Base-by-base conservation (phyloP, 352 stramenopile genomes). In the Globisporangium lucens region DNA sequence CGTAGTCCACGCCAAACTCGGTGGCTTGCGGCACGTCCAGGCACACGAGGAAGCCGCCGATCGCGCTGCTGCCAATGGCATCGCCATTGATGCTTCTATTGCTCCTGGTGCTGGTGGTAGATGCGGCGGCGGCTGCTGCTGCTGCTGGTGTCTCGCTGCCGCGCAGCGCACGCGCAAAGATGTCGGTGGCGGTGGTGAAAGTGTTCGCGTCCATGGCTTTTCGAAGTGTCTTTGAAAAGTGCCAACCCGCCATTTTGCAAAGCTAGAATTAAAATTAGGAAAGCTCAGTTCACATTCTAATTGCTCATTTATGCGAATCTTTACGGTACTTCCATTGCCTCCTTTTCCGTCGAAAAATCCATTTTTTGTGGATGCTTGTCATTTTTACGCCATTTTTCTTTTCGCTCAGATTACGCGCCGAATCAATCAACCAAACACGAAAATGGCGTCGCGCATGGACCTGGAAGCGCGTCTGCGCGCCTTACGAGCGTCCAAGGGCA, bases 1-100 rank as follows among this genome's bases (percentile, higher is more conserved):
- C 83, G 69, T 96, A 96, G 75, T 96, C 88, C 56, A 96, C 75
- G 61, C 88, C 88, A 46, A 96, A 93, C 72, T 96, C 88, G 6
- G 83, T 94, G 57, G 65, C 76, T 58, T 75, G 51, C 10, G 88
- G 88, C n/a, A 96, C 86, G 49, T 93, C 83, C 38, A 96, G 74
- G 71, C 88, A 96, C 66, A 96, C 85, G 41, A 96, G 71, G 57
- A 92, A 92, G 52, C 85, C 85, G 46, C 87, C 85, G 33, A 87
- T 30, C 22, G 66, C 71, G 61, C 61, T 56, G 47, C 12, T 53
- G 24, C 9, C 36, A 5, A 27, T 10, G 9, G 8, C 12, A 57
- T 36, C 4, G 4, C 4, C 13, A 30, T 12, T 22, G 5, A 13
- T 58, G 7, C 17, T 51, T 22, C 43, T 47, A 7, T 20, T 47